A percentile compares a stretch with the other conserved stretches of the same genome.
Evolutionary conservation across 257 asterid species (phyloP).

Genomic region (Capsicum pubescens): DNA sequence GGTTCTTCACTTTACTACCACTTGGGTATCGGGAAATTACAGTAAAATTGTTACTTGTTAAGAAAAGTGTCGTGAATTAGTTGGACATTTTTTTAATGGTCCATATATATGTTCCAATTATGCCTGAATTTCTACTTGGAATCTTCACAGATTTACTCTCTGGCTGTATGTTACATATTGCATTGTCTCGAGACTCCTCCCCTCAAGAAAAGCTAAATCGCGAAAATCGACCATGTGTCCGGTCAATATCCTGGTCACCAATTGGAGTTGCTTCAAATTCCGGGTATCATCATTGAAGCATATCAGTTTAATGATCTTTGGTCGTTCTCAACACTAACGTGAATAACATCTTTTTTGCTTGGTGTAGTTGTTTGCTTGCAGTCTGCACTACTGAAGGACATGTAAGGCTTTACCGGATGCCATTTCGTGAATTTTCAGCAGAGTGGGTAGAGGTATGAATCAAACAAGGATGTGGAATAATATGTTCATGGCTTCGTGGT

Average conservation of each 20-base stretch:
- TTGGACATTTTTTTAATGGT: background rate
- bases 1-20: background rate
- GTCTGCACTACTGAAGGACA: conserved; percentile 81
- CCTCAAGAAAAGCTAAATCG: conserved; percentile 27
- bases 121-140: conserved; percentile 28
- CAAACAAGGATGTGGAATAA: conserved; percentile 14
- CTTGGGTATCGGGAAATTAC: background rate
- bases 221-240: conserved; percentile 62
- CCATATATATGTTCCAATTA: background rate
- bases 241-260: conserved; percentile 96
- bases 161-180: conserved; percentile 68
- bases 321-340: background rate
- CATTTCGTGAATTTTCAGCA: conserved; percentile 66
- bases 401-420: conserved; percentile 78
- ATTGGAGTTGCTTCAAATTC: conserved; percentile 79
- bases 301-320: conserved; percentile 18
- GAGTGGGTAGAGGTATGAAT: conserved; percentile 88
- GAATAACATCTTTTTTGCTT: conserved; percentile 15
- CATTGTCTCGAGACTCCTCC: conserved; percentile 57
- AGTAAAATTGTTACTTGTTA: background rate
- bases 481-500: background rate
- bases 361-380: conserved; percentile 84
- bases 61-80: background rate
- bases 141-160: conserved; percentile 60
- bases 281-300: conserved; percentile 54